Percentiles rank a stretch among this genome's conserved stretches.
These are phyloP conservation scores for Trametes sanguinea DNA, from an alignment of 768 basidiomycete species.

Conservation along the genomic window DNA sequence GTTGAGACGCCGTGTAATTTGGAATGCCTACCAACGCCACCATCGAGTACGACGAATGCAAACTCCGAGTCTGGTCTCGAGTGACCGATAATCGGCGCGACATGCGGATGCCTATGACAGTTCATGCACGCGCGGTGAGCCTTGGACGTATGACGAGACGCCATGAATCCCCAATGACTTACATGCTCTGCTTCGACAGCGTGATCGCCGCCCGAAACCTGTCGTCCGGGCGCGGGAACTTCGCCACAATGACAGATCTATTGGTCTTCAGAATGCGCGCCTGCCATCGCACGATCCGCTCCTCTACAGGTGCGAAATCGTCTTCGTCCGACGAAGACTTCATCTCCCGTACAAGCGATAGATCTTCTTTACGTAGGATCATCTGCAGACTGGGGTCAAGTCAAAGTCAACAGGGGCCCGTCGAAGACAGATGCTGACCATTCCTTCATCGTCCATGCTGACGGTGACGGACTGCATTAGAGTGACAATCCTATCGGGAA, in stretches of 20 bases:
- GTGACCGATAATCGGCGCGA: slow-evolving; percentile 1
- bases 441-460: background rate
- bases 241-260: slow-evolving; percentile 2
- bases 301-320: background rate
- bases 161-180: background rate
- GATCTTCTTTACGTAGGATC: background rate
- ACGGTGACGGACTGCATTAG: background rate
- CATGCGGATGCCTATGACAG: background rate
- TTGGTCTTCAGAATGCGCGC: background rate
- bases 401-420: background rate
- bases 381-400: background rate
- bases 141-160: background rate
- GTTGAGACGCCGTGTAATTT: too few species aligned
- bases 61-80: background rate
- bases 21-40: background rate
- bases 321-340: background rate
- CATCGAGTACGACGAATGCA: slow-evolving; percentile 1
- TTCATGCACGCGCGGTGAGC: background rate
- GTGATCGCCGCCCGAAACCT: background rate
- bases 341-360: background rate
- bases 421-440: background rate
- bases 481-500: background rate
- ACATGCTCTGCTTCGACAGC: slow-evolving; percentile 5
- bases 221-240: background rate
- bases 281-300: background rate